Evolutionary conservation across 768 basidiomycete species (phyloP), one percentile per base, ranked within the genome.

Genomic region (Lentinula aciculospora): DNA sequence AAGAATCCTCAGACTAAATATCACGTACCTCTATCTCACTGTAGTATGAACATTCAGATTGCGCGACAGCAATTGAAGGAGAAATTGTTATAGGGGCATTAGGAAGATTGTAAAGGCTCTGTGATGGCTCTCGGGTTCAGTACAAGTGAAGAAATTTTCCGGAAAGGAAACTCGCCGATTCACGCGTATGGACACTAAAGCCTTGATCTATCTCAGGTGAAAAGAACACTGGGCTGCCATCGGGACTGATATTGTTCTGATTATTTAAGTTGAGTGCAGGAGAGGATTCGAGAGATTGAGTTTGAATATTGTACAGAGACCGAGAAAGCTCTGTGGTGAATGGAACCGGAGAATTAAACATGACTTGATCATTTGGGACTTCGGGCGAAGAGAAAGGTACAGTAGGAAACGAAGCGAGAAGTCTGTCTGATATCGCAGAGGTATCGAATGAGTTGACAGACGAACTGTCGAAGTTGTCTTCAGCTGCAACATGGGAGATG

Each of bases 51-150:
- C n/a, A n/a, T 7, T 44, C 42, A 8, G 31, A 21, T 8, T 44
- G 27, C 7, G 40, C 17, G 42, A 6, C 19, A 7, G 27, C 23
- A 4, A 56, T 21, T 21, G 40, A 44, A n/a, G 39, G 54, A 29
- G 56, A 46, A 4, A 57, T 48, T 13, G 45, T 13, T 28, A 57
- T 57, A 21, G 56, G 46, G 12, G 29, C 56, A 29, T 57, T 57
- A 15, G 56, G 56, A 36, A 57, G 56, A 9, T 25, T 47, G 36
- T 57, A 57, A 31, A 57, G 44, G 46, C 56, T 57, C 56, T 57
- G 46, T 23, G 42, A 44, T 4, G 21, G 42, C 21, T 44, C 42
- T 44, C 19, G 23, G 8, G 21, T 21, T 21, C 21, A 12, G 21
- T 15, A 25, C 25, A 6, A 36, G 49, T 5, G 8, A 32, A 12